Conservation (phyloP, 768 basidiomycete genomes). For the Paxillus rubicundulus region DNA sequence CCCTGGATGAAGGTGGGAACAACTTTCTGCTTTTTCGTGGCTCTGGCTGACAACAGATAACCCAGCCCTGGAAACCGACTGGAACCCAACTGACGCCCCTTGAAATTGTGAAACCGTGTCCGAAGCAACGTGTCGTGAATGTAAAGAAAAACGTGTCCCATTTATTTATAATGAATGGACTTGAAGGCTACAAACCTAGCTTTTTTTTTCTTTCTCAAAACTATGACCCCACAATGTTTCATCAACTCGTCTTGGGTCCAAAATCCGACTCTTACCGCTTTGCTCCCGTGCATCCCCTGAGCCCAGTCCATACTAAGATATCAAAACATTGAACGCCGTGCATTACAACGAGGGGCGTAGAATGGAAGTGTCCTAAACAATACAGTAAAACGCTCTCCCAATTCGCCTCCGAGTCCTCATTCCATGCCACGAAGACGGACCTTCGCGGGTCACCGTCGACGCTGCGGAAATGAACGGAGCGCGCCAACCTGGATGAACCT, state of each 20-base stretch:
- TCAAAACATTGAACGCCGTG: background rate
- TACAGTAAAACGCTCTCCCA: conserved; percentile 3
- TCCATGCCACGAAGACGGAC: background rate
- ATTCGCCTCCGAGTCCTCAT: background rate
- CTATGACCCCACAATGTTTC: too few species aligned
- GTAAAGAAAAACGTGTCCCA: too few species aligned
- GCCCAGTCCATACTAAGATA: background rate
- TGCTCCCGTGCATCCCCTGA: too few species aligned
- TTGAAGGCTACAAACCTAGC: conserved; percentile 18
- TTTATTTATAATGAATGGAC: background rate
- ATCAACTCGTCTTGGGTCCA: too few species aligned
- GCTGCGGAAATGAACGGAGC: conserved; percentile 20
- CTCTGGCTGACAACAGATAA: conserved; percentile 2
- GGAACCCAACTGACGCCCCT: conserved; percentile 9
- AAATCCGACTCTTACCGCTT: too few species aligned
- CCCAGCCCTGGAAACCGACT: conserved; percentile 4
- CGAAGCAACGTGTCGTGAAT: conserved; percentile 3
- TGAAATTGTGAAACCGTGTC: conserved; percentile 1
- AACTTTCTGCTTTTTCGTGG: background rate
- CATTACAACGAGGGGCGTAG: conserved; percentile 8
- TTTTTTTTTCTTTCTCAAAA: too few species aligned
- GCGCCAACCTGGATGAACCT: background rate
- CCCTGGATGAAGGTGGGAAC: conserved; percentile 49
- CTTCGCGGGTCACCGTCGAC: conserved; percentile 30
- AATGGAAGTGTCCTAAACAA: background rate